Conservation (phyloP, 805 yeast genomes). For the Candida lessepsii region DNA sequence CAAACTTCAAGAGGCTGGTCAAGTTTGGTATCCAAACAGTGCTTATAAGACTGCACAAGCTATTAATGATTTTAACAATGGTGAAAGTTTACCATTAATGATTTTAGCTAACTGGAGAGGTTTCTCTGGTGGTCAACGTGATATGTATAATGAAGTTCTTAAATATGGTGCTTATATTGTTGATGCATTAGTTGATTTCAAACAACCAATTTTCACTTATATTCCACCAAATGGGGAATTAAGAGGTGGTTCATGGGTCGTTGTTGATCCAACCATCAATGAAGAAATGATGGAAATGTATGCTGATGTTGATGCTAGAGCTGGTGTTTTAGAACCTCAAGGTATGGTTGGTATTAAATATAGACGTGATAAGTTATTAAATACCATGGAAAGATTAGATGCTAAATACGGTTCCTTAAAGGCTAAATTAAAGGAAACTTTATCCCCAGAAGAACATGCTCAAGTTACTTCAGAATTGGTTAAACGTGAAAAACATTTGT, state of each 20-base stretch:
- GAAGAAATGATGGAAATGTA: constrained; percentile 99
- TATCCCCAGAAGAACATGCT: constrained; percentile 65
- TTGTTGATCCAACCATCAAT: constrained; percentile 97
- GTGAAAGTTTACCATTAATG: constrained; percentile 97
- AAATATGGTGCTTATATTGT: constrained; percentile 97
- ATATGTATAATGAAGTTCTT: constrained; percentile 97
- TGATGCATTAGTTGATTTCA: constrained; percentile 92
- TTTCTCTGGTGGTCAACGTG: constrained; percentile 99
- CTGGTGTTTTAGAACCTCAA: constrained; percentile 97
- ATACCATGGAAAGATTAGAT: constrained; percentile 92
- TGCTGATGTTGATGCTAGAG: constrained; percentile 93
- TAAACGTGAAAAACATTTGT: constrained; percentile 73
- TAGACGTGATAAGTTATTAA: constrained; percentile 86
- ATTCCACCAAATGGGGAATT: constrained; percentile 98
- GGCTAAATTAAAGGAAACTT: constrained; percentile 51
- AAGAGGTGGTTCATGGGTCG: constrained; percentile 99
- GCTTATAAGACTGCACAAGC: constrained; percentile 99
- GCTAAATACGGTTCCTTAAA: constrained; percentile 67
- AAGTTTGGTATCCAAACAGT: constrained; percentile 99
- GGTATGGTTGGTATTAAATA: constrained; percentile 99
- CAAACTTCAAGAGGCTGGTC: constrained; percentile 93
- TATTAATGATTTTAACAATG: constrained; percentile 93
- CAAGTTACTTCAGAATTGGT: constrained; percentile 62
- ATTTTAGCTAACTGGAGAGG: constrained; percentile 99
- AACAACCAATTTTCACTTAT: constrained; percentile 95